Percentiles rank a stretch among this genome's conserved stretches.
Conservation (phyloP, 106 monocot species). For the Platanthera zijinensis region DNA sequence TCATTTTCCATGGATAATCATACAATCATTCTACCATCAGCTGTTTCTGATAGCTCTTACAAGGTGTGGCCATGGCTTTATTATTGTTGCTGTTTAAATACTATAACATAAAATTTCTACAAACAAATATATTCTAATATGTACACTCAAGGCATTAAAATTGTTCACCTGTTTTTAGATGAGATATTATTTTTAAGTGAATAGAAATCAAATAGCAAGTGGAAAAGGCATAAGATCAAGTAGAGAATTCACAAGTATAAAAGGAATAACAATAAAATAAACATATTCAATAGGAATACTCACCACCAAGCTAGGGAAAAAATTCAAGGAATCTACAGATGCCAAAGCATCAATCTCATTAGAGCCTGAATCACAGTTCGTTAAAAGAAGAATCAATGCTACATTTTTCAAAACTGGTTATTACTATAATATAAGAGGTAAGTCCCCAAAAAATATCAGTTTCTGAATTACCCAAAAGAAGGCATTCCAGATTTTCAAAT, state of each 20-base stretch:
- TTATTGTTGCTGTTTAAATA: not conserved
- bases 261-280: not conserved
- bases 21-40: slow-evolving; percentile 1
- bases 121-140: not conserved
- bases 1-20: too few relatives aligned
- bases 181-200: not conserved
- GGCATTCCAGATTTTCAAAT: slow-evolving; percentile 73
- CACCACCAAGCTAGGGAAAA: slow-evolving; percentile 72
- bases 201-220: not conserved
- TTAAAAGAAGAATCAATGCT: slow-evolving; percentile 5
- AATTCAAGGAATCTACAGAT: slow-evolving; percentile 80
- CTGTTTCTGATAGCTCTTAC: not conserved
- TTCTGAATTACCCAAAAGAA: slow-evolving; percentile 68
- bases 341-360: slow-evolving; percentile 70
- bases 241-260: not conserved
- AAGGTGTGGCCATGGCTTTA: not conserved
- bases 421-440: too few relatives aligned
- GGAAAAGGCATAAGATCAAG: not conserved
- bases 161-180: too few relatives aligned
- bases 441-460: not conserved
- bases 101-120: not conserved
- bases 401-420: not conserved
- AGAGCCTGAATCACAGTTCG: slow-evolving; percentile 40
- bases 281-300: slow-evolving; percentile 19
- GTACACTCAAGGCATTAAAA: too few relatives aligned